Evolutionary conservation across 1,139 yeast species (phyloP).

Genomic region (Taphrina flavorubra): DNA sequence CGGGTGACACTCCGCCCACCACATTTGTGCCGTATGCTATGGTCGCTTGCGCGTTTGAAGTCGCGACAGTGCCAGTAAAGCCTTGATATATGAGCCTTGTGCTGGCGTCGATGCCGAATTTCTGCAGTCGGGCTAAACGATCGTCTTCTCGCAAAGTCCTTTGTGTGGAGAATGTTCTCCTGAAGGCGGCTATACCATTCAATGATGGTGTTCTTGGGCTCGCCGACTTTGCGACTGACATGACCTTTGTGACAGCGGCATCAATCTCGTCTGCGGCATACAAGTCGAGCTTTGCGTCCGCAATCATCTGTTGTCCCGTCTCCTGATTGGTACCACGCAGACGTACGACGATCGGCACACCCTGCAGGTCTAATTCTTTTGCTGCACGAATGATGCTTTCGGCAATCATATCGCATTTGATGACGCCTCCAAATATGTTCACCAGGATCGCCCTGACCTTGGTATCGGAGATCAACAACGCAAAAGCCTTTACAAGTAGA

Average conservation of each 20-base stretch:
- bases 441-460: constrained; percentile 33
- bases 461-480: constrained; percentile 15
- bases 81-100: constrained; percentile 51
- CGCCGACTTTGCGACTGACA: constrained; percentile 3
- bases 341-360: constrained; percentile 32
- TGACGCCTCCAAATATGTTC: constrained; percentile 37
- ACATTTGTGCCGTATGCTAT: constrained; percentile 82
- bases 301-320: constrained; percentile 29
- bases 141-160: background rate
- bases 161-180: background rate
- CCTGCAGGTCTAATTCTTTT: constrained; percentile 20
- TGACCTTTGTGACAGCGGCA: constrained; percentile 20
- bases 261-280: constrained; percentile 23
- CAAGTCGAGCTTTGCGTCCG: constrained; percentile 19
- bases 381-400: constrained; percentile 36
- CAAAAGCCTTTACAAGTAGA: constrained; percentile 22
- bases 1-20: constrained; percentile 39
- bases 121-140: background rate
- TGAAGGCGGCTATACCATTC: background rate
- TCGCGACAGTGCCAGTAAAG: constrained; percentile 95
- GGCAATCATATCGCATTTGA: constrained; percentile 37
- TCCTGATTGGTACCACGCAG: constrained; percentile 31
- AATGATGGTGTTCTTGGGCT: background rate
- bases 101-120: constrained; percentile 14
- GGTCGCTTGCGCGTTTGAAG: constrained; percentile 96